Evolutionary conservation across 148 eudicot species (phyloP).

Genomic region (Polygonum maritimum): DNA sequence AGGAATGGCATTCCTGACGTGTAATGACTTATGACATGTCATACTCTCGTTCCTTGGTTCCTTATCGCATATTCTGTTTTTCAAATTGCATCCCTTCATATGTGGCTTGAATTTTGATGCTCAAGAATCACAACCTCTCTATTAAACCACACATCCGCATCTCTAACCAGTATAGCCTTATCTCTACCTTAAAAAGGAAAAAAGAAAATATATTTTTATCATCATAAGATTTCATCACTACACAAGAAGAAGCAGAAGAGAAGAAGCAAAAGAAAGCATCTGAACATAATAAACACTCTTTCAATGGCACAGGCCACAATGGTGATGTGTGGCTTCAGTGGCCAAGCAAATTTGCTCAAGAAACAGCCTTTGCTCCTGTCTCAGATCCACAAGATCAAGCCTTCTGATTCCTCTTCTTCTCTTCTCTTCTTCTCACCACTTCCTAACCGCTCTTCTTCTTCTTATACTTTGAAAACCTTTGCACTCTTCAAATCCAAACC

Average conservation of each 20-base stretch:
- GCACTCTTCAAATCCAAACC: slow-evolving; percentile 86
- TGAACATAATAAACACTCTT: neutral
- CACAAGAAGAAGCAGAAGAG: neutral
- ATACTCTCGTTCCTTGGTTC: neutral
- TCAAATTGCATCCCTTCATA: neutral
- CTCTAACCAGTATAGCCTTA: neutral
- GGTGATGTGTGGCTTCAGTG: slow-evolving; percentile 33
- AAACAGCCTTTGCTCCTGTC: slow-evolving; percentile 32
- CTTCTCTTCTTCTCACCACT: slow-evolving; percentile 21
- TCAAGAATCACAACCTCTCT: neutral
- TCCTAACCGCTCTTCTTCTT: slow-evolving; percentile 22
- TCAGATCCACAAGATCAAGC: slow-evolving; percentile 38
- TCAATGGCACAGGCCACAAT: slow-evolving; percentile 69
- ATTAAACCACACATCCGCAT: neutral
- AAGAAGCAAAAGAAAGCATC: neutral
- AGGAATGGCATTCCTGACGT: neutral
- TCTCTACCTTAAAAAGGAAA: neutral
- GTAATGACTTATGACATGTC: neutral
- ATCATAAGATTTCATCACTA: neutral
- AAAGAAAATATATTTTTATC: neutral
- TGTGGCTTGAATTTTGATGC: neutral
- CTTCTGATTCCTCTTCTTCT: slow-evolving; percentile 31
- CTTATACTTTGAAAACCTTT: slow-evolving; percentile 21
- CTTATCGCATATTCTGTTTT: neutral
- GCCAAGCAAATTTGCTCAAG: slow-evolving; percentile 27